Evolutionary conservation across 2,329 filamentous ascomycete genomes (phyloP).

Genomic region (Fusarium verrucosum): DNA sequence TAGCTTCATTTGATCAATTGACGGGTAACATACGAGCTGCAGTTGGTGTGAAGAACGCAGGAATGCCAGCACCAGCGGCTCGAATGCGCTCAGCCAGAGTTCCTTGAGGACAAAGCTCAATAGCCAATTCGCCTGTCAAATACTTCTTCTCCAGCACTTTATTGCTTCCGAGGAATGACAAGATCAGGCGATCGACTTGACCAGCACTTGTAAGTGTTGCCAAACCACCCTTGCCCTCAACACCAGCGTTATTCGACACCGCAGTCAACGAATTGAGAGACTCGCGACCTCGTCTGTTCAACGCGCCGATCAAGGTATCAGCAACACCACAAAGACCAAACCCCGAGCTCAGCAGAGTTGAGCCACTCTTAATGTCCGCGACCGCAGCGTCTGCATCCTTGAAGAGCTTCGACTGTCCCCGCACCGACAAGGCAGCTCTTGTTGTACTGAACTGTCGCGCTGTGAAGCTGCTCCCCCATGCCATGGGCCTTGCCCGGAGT

Average conservation of each 20-base stretch:
- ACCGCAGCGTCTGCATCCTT: conserved; percentile 72
- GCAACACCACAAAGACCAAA: conserved; percentile 85
- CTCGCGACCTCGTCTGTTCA: conserved; percentile 67
- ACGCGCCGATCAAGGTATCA: conserved; percentile 76
- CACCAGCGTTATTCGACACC: conserved; percentile 83
- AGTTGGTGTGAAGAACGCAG: conserved; percentile 83
- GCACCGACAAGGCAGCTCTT: conserved; percentile 10
- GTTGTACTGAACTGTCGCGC: conserved; percentile 37
- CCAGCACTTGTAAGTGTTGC: conserved; percentile 74
- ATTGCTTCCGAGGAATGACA: conserved; percentile 81
- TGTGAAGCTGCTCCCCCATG: conserved; percentile 39
- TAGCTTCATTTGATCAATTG: background rate
- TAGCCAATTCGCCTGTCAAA: conserved; percentile 74
- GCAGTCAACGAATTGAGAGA: conserved; percentile 75
- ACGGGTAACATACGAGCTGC: conserved; percentile 64
- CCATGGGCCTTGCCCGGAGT: conserved; percentile 15
- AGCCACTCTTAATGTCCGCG: conserved; percentile 74
- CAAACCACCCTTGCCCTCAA: conserved; percentile 73
- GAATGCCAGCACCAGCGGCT: conserved; percentile 78
- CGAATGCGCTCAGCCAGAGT: conserved; percentile 77
- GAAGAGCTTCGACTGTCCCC: conserved; percentile 57
- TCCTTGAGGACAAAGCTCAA: conserved; percentile 81
- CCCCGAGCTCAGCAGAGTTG: conserved; percentile 77
- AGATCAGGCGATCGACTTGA: conserved; percentile 75
- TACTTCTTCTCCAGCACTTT: conserved; percentile 80